These are phyloP conservation scores for Pseudogymnoascus sp. DNA, from an alignment of 2,329 filamentous ascomycete species.

Conservation along the genomic window DNA sequence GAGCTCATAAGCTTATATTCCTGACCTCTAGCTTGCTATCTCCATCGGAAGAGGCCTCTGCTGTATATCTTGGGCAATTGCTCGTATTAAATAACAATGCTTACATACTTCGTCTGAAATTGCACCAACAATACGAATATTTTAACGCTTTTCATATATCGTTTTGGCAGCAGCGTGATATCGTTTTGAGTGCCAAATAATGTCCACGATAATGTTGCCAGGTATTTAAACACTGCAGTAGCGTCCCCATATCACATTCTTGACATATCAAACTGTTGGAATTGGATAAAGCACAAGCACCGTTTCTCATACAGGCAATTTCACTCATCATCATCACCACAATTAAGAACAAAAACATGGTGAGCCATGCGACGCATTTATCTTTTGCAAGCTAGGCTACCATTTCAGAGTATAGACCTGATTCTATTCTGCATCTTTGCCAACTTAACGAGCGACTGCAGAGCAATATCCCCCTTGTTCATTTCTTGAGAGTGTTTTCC, in stretches of 20 bases:
- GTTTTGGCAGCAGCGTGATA: not conserved
- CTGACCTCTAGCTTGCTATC: not conserved
- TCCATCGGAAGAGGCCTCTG: not conserved
- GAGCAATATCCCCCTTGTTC: not conserved
- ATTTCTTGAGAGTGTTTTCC: not conserved
- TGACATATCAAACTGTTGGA: not conserved
- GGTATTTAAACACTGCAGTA: not conserved
- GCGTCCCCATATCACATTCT: not conserved
- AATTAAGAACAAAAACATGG: not conserved
- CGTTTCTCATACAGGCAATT: not conserved
- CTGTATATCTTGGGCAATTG: not conserved
- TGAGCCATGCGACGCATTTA: not conserved
- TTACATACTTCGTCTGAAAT: not conserved
- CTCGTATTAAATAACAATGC: not conserved
- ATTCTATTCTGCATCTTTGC: not conserved
- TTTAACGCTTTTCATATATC: not conserved
- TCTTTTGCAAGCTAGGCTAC: not conserved
- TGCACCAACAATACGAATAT: not conserved
- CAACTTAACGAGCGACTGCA: not conserved
- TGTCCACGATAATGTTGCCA: not conserved
- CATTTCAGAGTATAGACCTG: not conserved
- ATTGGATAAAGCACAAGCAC: not conserved
- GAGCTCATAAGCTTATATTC: not conserved
- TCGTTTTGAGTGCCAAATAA: not conserved
- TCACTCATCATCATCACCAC: not conserved